Evolutionary conservation across 176 grass and related monocot genomes (phyloP).

Genomic region (Avena eriantha): DNA sequence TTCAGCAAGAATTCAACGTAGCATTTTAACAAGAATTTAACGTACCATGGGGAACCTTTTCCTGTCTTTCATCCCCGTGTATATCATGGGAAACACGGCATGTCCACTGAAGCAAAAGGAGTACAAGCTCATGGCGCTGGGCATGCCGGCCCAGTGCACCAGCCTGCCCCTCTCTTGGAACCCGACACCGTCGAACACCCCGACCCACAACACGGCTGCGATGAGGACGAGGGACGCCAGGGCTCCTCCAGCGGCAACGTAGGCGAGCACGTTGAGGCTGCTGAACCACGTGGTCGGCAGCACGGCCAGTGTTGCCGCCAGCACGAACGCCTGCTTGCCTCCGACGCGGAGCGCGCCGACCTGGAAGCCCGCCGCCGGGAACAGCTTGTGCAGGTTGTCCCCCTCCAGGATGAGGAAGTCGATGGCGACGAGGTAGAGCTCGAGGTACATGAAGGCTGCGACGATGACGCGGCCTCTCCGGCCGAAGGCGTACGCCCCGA

Average conservation of each 20-base stretch:
- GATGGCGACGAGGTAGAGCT: conserved; percentile 61
- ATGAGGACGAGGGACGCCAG: conserved; percentile 57
- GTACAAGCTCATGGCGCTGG: conserved; percentile 60
- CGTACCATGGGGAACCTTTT: conserved; percentile 57
- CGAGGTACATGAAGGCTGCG: conserved; percentile 63
- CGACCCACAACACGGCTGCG: conserved; percentile 53
- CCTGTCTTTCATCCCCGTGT: conserved; percentile 54
- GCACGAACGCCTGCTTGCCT: conserved; percentile 58
- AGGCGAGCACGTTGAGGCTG: conserved; percentile 62
- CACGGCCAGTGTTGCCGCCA: conserved; percentile 54
- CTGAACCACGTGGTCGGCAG: conserved; percentile 69
- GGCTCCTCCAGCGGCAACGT: conserved; percentile 49
- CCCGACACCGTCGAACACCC: conserved; percentile 51
- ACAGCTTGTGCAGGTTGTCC: conserved; percentile 61
- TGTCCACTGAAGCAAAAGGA: conserved; percentile 78
- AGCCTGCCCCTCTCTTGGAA: conserved; percentile 54
- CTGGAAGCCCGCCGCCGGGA: conserved; percentile 36
- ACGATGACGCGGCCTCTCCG: conserved; percentile 32
- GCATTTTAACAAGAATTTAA: too few species aligned
- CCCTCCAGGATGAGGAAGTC: conserved; percentile 69
- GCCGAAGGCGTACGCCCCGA: conserved; percentile 55
- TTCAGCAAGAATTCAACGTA: background rate
- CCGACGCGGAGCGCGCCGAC: conserved; percentile 27
- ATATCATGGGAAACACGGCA: conserved; percentile 69
- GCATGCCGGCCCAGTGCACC: conserved; percentile 54